phyloP scores from a whole-genome alignment of 192 early-diverging fungal species.

The Backusella tarrabulga region DNA sequence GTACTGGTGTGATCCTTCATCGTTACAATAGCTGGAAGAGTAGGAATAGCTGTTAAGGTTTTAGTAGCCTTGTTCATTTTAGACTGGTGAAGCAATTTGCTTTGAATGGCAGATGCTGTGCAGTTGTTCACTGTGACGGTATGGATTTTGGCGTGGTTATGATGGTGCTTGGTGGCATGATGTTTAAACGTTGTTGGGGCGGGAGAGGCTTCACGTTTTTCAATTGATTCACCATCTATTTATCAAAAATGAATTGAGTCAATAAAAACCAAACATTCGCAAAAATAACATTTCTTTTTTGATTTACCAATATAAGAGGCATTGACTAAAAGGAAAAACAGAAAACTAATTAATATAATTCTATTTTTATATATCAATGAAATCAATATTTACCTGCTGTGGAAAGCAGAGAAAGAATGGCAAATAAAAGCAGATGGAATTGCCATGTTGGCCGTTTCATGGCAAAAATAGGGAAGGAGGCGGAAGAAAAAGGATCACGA shows the following conservation, averaged over 20 bases:
- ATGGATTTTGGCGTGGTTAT: background rate
- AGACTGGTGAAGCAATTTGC: background rate
- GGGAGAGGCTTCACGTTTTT: background rate
- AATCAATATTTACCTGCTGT: background rate
- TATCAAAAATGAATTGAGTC: background rate
- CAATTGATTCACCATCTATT: background rate
- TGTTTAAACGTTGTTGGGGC: background rate
- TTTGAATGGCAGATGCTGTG: background rate
- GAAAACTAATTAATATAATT: background rate
- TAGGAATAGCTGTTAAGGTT: background rate
- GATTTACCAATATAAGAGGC: background rate
- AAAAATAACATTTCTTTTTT: background rate
- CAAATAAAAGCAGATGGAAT: background rate
- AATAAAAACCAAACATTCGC: background rate
- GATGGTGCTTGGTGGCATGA: background rate
- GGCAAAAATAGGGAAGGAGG: background rate
- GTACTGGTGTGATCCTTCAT: background rate
- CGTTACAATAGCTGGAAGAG: background rate
- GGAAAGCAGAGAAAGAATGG: background rate
- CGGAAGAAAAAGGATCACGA: background rate
- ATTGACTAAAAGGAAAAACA: background rate
- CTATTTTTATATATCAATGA: background rate
- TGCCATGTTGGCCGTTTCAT: slow-evolving; percentile 13
- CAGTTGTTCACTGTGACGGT: background rate
- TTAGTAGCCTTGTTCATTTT: background rate